Evolutionary conservation across 208 protist genomes (phyloP).

Genomic region (Trichomonas tenax): DNA sequence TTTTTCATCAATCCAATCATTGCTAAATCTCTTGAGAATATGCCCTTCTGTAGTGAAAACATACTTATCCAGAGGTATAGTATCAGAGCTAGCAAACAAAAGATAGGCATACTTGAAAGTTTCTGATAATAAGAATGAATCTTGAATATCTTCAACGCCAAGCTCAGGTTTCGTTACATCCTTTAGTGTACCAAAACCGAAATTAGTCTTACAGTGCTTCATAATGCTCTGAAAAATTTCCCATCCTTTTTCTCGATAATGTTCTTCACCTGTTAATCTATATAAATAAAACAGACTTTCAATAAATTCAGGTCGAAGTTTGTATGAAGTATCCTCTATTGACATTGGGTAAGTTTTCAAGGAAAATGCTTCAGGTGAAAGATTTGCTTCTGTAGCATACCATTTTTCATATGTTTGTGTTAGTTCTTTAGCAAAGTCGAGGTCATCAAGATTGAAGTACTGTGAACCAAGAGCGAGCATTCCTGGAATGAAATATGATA

Average conservation of each 20-base stretch:
- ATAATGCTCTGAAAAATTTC: slow-evolving; percentile 51
- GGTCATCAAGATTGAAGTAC: not conserved
- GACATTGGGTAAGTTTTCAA: not conserved
- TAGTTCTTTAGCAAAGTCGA: not conserved
- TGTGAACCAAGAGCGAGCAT: not conserved
- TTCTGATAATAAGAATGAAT: slow-evolving; percentile 72
- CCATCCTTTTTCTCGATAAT: slow-evolving; percentile 54
- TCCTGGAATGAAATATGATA: slow-evolving; percentile 5
- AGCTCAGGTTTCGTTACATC: slow-evolving; percentile 28
- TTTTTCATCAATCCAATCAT: not conserved
- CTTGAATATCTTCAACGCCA: slow-evolving; percentile 57
- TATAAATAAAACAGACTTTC: slow-evolving; percentile 36
- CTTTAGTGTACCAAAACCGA: slow-evolving; percentile 47
- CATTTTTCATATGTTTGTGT: not conserved
- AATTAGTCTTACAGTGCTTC: slow-evolving; percentile 41
- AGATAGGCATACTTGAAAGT: slow-evolving; percentile 82
- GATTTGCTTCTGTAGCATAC: not conserved
- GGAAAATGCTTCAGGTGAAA: not conserved
- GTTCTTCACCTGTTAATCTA: slow-evolving; percentile 27
- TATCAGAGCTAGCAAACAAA: slow-evolving; percentile 51
- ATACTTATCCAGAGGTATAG: slow-evolving; percentile 34
- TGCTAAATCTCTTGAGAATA: slow-evolving; percentile 8
- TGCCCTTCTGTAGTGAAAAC: slow-evolving; percentile 55
- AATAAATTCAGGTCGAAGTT: slow-evolving; percentile 33
- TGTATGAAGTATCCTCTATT: not conserved